Percentiles rank a stretch among this genome's conserved stretches.
Conservation (phyloP, 1,284 basidiomycete species). For the Takashimella koratensis region DNA sequence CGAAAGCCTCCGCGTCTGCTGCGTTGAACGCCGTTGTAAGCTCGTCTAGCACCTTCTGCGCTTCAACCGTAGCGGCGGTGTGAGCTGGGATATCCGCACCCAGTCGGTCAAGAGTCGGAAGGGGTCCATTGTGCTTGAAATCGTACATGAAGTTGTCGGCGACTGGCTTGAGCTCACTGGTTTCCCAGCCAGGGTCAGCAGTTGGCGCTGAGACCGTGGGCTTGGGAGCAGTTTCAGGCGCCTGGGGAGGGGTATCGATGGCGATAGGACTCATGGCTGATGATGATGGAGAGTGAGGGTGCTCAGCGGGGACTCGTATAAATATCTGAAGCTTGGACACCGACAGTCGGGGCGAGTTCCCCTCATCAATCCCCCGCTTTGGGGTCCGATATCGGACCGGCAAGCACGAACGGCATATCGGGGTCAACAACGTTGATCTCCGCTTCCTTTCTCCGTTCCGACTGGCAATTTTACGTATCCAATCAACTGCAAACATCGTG, state of each 20-base stretch:
- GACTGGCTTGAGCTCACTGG: conserved; percentile 1
- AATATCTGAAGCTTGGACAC: background rate
- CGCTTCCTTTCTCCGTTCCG: background rate
- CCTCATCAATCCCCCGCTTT: background rate
- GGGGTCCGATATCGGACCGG: background rate
- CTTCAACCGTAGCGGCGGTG: conserved; percentile 8
- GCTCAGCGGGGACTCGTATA: background rate
- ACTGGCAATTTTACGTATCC: background rate
- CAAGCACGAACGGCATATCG: background rate
- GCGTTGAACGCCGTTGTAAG: background rate
- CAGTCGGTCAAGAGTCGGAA: conserved; percentile 16
- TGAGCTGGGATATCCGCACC: conserved; percentile 14
- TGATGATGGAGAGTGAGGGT: background rate
- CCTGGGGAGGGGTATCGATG: background rate
- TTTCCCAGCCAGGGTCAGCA: background rate
- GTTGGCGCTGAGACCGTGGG: background rate
- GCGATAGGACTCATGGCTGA: background rate
- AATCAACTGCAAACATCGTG: too few species aligned
- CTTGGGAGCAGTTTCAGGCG: background rate
- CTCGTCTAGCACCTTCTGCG: conserved; percentile 2
- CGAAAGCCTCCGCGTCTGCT: conserved; percentile 17
- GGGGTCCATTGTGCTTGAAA: conserved; percentile 25
- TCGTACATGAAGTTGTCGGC: conserved; percentile 29
- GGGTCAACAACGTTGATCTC: background rate
- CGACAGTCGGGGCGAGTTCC: background rate